Evolutionary conservation across 495 filamentous ascomycete genomes (phyloP).

Genomic region (Darksidea phi): DNA sequence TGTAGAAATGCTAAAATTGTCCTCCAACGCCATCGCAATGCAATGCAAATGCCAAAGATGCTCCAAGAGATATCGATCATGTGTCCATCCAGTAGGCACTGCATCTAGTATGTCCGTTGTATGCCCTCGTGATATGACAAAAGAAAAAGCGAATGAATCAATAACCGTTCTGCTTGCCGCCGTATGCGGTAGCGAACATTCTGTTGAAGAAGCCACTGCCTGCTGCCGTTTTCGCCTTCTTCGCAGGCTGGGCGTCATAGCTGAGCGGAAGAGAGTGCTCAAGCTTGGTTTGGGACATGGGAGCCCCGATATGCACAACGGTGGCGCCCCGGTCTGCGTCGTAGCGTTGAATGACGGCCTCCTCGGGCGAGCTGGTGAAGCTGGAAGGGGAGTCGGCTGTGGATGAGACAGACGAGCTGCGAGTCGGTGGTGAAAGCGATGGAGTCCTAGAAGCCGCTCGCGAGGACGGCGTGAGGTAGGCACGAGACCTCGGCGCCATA

Average conservation of each 20-base stretch:
- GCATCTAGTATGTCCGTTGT: constrained; percentile 20
- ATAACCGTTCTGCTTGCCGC: constrained; percentile 24
- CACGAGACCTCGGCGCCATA: constrained; percentile 22
- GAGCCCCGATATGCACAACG: constrained; percentile 42
- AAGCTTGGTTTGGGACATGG: constrained; percentile 22
- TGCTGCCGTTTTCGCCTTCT: constrained; percentile 41
- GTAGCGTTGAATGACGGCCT: constrained; percentile 43
- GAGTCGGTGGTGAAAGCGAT: constrained; percentile 46
- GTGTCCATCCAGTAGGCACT: constrained; percentile 32
- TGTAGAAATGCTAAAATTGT: constrained; percentile 25
- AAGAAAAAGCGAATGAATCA: constrained; percentile 31
- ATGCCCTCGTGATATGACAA: constrained; percentile 28
- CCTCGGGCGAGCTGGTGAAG: constrained; percentile 30
- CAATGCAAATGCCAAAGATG: constrained; percentile 31
- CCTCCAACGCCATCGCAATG: constrained; percentile 37
- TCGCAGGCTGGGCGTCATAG: constrained; percentile 41
- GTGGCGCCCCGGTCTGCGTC: constrained; percentile 42
- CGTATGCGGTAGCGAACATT: constrained; percentile 37
- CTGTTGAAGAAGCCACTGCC: constrained; percentile 43
- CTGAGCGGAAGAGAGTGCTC: constrained; percentile 26
- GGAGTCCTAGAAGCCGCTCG: constrained; percentile 43
- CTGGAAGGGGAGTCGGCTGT: constrained; percentile 36
- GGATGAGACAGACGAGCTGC: constrained; percentile 41
- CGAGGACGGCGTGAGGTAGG: constrained; percentile 31
- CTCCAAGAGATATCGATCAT: constrained; percentile 9